Base-by-base conservation (phyloP, 495 filamentous ascomycete species). In the Penicillium paradoxum region DNA sequence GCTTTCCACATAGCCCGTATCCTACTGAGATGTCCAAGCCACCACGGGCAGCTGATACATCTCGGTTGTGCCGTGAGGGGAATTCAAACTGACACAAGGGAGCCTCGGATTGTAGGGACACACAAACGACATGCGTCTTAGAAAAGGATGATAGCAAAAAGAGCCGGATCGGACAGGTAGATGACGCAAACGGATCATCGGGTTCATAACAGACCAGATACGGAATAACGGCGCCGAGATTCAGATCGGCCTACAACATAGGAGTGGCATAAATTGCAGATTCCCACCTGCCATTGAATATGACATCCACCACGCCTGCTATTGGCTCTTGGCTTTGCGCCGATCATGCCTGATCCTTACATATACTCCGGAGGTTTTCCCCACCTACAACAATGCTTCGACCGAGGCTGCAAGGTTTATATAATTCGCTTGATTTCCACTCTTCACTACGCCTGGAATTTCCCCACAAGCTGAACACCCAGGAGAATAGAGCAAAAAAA, bases 241-340 rank as follows among this genome's bases (percentile, higher is more conserved):
- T 25, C 22, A 44, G 18, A 33, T 42, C 38, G 38, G 29, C 14
- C 14, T 7, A 33, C 25, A 27, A 27, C 25, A 27, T 27, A 2
- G 48, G 5, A 25, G 6, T 33, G 34, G 43, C 1, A 56, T 59
- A 22, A 36, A 47, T 45, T 19, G 17, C 45, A 51, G 60, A 57
- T 49, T 47, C 54, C 55, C 49, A 24, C n/a, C 9, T 4, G 8
- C 29, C 17, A 57, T 63, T 48, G 33, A 39, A 2, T 18, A 29
- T 58, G 51, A 62, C 59, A 45, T 59, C 51, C 42, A 27, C 27
- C 5, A 4, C 4, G 5, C 0, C 21, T 30, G 46, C 34, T 14
- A 65, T 65, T 65, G 56, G 62, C 19, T 37, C n/a, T 43, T 29
- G n/a, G 24, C 24, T 44, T 4, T 19, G 9, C 18, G 51, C 51